phyloP scores from a whole-genome alignment of 371 early-diverging fungal genomes.

The Haplosporangium sp. region DNA sequence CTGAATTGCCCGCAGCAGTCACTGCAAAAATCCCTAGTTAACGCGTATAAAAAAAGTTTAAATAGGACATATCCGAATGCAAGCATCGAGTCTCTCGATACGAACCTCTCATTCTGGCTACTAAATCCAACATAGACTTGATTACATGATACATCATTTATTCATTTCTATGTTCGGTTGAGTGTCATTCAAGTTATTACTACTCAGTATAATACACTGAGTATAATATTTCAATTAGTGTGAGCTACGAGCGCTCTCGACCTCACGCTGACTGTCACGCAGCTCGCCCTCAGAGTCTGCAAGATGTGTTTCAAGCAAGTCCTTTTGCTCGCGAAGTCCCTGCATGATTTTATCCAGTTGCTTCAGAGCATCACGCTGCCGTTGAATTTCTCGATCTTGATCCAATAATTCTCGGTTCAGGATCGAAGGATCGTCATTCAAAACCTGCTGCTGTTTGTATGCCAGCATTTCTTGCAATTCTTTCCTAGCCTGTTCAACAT shows the following conservation, averaged over 20 bases:
- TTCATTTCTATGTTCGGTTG: no score
- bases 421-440: slow-evolving; percentile 41
- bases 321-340: slow-evolving; percentile 53
- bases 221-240: slow-evolving; percentile 13
- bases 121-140: no score
- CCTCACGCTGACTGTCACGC: slow-evolving; percentile 48
- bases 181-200: not conserved
- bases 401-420: slow-evolving; percentile 46
- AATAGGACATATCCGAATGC: no score
- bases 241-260: slow-evolving; percentile 27
- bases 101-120: no score
- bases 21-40: no score
- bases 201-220: not conserved
- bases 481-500: slow-evolving; percentile 13
- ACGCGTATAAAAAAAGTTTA: no score
- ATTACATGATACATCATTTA: no score
- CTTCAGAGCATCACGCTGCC: slow-evolving; percentile 50
- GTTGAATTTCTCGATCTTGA: slow-evolving; percentile 54
- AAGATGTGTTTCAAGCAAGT: slow-evolving; percentile 49
- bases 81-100: no score
- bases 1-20: no score
- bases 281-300: slow-evolving; percentile 53
- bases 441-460: slow-evolving; percentile 55
- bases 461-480: slow-evolving; percentile 52
- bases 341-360: slow-evolving; percentile 55